Conservation (phyloP, 352 stramenopile genomes). For the Phytophthora lateralis region DNA sequence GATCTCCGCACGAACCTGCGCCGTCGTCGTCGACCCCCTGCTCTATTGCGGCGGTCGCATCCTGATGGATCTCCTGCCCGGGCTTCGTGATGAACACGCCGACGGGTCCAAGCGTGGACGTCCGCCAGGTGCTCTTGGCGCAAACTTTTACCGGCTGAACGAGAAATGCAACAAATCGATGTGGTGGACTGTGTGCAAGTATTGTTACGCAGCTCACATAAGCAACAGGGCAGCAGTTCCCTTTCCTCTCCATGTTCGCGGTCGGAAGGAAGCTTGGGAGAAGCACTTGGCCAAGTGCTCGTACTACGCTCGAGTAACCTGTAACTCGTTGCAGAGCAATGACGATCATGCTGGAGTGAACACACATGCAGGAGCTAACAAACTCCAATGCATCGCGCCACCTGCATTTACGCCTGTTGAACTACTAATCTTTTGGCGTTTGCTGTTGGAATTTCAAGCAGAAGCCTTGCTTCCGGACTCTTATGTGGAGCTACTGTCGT, state of each 20-base stretch:
- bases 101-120: neutral
- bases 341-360: neutral
- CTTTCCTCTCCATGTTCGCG: neutral
- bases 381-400: neutral
- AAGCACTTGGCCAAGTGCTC: neutral
- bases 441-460: neutral
- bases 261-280: neutral
- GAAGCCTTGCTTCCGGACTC: neutral
- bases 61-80: neutral
- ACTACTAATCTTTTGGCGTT: neutral
- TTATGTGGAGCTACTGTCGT: slow-evolving; percentile 6
- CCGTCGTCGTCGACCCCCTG: no score
- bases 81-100: neutral
- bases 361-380: neutral
- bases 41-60: no score
- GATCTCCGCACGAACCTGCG: no score
- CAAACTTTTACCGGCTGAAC: neutral
- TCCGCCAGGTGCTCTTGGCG: neutral
- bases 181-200: no score
- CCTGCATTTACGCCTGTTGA: neutral
- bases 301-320: neutral
- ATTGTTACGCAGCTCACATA: no score
- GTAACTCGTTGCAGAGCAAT: neutral
- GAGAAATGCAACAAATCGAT: no score
- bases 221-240: neutral